A percentile compares a stretch with the other conserved stretches of the same genome.
Conservation (phyloP, 1,284 basidiomycete species). For the Sphagnurus paluster region DNA sequence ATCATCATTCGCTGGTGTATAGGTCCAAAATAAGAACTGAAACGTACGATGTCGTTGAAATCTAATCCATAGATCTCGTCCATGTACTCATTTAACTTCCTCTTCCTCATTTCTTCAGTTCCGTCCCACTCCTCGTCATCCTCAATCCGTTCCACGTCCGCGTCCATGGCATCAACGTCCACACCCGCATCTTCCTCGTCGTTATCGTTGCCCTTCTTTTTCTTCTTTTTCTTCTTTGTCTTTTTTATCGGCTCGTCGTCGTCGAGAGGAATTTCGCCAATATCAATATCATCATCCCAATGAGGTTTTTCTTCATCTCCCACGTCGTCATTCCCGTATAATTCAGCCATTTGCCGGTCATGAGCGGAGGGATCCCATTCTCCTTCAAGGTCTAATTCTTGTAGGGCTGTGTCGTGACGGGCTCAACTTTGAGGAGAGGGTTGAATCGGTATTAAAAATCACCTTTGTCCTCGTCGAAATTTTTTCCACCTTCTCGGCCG, state of each 20-base stretch:
- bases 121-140: conserved; percentile 77
- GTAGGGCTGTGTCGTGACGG: conserved; percentile 43
- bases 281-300: conserved; percentile 90
- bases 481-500: conserved; percentile 62
- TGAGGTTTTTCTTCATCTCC: conserved; percentile 64
- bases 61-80: conserved; percentile 89
- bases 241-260: conserved; percentile 42
- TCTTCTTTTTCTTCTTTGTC: conserved; percentile 54
- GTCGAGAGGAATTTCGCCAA: conserved; percentile 62
- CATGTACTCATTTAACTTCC: conserved; percentile 83
- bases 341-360: conserved; percentile 72
- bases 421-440: conserved; percentile 2
- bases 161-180: conserved; percentile 75
- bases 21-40: conserved; percentile 5
- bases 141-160: conserved; percentile 47
- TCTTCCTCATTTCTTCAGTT: conserved; percentile 84
- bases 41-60: conserved; percentile 91
- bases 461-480: conserved; percentile 46
- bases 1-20: conserved; percentile 13
- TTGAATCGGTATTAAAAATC: conserved; percentile 9
- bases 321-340: conserved; percentile 66
- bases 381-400: conserved; percentile 69
- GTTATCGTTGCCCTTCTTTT: conserved; percentile 44
- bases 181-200: conserved; percentile 48
- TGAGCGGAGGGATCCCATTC: conserved; percentile 85